Evolutionary conservation across 257 asterid genomes (phyloP).

Genomic region (Solanum tarapatanum): DNA sequence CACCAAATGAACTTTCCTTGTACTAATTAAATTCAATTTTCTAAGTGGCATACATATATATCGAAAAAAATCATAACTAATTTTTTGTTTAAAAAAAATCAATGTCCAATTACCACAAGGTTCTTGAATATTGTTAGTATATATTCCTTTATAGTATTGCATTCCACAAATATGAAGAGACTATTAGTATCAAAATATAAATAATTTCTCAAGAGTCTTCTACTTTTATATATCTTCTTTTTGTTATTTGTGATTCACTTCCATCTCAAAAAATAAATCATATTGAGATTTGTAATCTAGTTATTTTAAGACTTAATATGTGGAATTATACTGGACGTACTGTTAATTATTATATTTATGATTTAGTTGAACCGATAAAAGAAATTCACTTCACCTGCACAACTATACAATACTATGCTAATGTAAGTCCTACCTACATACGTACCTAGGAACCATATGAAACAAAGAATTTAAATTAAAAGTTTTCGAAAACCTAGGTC

Average conservation of each 20-base stretch:
- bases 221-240: background rate
- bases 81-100: too few relatives aligned
- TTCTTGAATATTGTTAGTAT: background rate
- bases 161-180: background rate
- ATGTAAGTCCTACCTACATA: background rate
- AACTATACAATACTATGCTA: background rate
- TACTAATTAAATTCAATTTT: background rate
- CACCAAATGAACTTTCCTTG: background rate
- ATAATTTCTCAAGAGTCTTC: background rate
- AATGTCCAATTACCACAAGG: background rate
- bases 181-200: background rate
- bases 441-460: background rate
- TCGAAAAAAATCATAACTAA: background rate
- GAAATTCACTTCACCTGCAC: too few relatives aligned
- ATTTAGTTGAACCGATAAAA: background rate
- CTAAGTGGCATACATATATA: background rate
- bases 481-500: background rate
- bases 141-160: background rate
- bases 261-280: background rate
- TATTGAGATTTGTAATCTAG: background rate
- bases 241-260: background rate
- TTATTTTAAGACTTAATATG: background rate
- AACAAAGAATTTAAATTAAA: too few relatives aligned
- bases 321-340: accelerated
- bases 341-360: background rate